Percentiles rank a stretch among this genome's conserved stretches.
Conservation (phyloP, 2,329 filamentous ascomycete genomes). For the Sclerotinia spermophila region DNA sequence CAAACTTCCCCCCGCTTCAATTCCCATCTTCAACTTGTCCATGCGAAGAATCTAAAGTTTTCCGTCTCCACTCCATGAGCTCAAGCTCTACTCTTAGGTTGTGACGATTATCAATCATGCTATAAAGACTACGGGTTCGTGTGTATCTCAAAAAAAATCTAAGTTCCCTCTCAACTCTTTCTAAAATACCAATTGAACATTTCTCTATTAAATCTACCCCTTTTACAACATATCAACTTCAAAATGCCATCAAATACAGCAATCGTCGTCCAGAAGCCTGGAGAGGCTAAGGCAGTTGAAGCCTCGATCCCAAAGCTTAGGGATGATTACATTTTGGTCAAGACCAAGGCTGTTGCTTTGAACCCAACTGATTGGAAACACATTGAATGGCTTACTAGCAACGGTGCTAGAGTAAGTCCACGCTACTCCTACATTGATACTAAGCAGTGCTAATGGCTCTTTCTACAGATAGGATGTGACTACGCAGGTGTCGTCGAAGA, state of each 20-base stretch:
- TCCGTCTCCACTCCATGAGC: conserved; percentile 7
- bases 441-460: neutral
- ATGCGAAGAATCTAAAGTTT: neutral
- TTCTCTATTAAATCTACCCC: neutral
- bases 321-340: conserved; percentile 36
- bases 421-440: neutral
- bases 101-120: conserved; percentile 9
- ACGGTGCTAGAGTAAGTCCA: conserved; percentile 25
- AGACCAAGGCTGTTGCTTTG: conserved; percentile 34
- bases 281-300: conserved; percentile 27
- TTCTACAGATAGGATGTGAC: conserved; percentile 42
- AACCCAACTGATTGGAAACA: conserved; percentile 38
- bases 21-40: neutral
- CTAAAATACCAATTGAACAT: neutral
- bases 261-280: conserved; percentile 30
- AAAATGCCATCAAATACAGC: conserved; percentile 31
- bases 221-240: neutral
- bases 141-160: neutral
- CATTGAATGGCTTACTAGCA: conserved; percentile 27
- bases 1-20: neutral
- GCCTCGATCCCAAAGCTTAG: conserved; percentile 31
- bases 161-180: neutral
- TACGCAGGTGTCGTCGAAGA: conserved; percentile 47
- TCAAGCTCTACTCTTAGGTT: neutral
- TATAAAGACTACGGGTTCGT: neutral